Evolutionary conservation across 2,329 filamentous ascomycete genomes (phyloP), one percentile per base, ranked within the genome.

Genomic region (Pestalotiopsis sp.): DNA sequence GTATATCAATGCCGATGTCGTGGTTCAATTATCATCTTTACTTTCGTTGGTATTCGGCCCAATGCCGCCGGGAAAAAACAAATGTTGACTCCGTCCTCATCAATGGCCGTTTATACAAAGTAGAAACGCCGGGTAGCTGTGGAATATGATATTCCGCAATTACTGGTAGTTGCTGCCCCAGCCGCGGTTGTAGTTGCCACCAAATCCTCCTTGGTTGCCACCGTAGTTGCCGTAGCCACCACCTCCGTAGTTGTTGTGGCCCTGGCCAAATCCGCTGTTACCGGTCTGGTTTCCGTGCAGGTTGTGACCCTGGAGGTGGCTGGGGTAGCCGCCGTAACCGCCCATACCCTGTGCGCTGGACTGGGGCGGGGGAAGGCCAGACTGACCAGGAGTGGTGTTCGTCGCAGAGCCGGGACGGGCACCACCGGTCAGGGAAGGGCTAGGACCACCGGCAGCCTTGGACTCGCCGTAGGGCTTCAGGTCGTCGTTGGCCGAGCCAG

Each of bases 81-180:
- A 59, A 23, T 27, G 27, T 27, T 59, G 57, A 27, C 23, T 59
- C 57, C 23, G 23, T 59, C 57, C 23, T 59, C 57, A 27, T 59
- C 57, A 36, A 59, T 27, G 57, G 57, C 57, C 57, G 27, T 59
- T 59, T 59, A 59, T 59, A 59, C 57, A 59, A 59, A 59, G 57
- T 59, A 52, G 57, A 59, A 59, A 27, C 57, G 57, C 57, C 27
- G 57, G 27, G 57, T 59, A 59, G 57, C 57, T 59, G 57, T 27
- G 57, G 17, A 59, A 36, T 36, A 36, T 36, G 57, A 20, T 36
- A 59, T 23, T 59, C 57, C 57, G 59, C 59, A 36, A 38, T 36
- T 62, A 62, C 59, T 86, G 83, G 83, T 89, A 89, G 83, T 89
- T 89, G 73, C 83, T 84, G 73, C 87, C 87, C 87, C 87, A 89